Base-by-base conservation (phyloP, 805 yeast species). In the Metschnikowia dekortorum region DNA sequence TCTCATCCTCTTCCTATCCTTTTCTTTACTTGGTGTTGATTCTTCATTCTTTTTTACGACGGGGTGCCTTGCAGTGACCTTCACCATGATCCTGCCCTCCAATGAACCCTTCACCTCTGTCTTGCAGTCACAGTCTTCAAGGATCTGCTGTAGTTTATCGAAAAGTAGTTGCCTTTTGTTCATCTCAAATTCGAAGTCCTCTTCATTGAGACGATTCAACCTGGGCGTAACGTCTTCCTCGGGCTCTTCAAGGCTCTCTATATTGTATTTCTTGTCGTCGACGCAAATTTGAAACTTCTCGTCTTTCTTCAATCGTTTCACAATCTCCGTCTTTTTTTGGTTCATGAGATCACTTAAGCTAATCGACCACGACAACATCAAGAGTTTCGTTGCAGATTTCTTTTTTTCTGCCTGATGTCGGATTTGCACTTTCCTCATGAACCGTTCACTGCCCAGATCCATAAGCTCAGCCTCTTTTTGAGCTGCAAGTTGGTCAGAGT, bases 331-430 rank as follows among this genome's bases (percentile, higher is more conserved):
- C 11, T 67, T 66, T 59, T 82, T 82, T 52, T 82, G 87, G 36
- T 75, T 73, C 29, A 59, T 61, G 50, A 82, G 65, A 62, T 82
- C 87, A 39, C 75, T 73, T 33, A 67, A 62, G n/a, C 76, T 74
- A 18, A 82, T 82, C 43, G 76, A 74, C 86, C 86, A 82, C 9
- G 82, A 73, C 3, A 82, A 61, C 39, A 75, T 74, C 33, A 82
- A 64, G 32, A 73, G 65, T 55, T 82, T 82, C n/a, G 71, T 53
- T 32, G 72, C 70, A 0, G 70, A 63, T 49, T 68, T 70, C 55
- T 71, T 73, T 61, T 62, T 64, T 43, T 70, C 73, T 1, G 66
- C 65, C 40, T 61, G 65, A 18, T 63, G 61, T 32, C 71, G 56
- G 48, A 57, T 67, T 16, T 56, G 58, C 13, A 63, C 54, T 0